Percentiles rank a stretch among this genome's conserved stretches.
Evolutionary conservation across 345 rosid species (phyloP).

Genomic region (Anacardium occidentale): DNA sequence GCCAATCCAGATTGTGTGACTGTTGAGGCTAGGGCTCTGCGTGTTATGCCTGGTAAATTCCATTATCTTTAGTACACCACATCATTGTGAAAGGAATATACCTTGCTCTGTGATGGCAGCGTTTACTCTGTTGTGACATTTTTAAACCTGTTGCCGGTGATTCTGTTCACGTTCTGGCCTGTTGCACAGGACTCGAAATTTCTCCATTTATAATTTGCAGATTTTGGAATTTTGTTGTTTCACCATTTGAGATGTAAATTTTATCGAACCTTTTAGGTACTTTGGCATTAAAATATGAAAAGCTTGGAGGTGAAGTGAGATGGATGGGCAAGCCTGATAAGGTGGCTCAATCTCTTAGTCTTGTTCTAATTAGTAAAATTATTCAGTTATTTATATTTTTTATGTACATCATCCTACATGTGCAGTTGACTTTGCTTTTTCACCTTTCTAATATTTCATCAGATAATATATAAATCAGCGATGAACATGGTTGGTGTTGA

Average conservation of each 20-base stretch:
- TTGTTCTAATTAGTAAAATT: not conserved
- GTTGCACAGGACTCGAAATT: not conserved
- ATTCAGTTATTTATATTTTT: not conserved
- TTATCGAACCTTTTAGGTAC: conserved; percentile 43
- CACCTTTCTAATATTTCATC: conserved; percentile 11
- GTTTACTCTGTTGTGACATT: not conserved
- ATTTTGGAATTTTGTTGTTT: not conserved
- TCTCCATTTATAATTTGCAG: not conserved
- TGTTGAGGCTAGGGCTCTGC: conserved; percentile 81
- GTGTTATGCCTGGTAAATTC: conserved; percentile 79
- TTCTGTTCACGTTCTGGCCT: not conserved
- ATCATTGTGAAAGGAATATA: not conserved
- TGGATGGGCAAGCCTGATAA: conserved; percentile 97
- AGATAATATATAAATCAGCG: conserved; percentile 83
- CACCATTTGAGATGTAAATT: not conserved
- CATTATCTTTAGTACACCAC: not conserved
- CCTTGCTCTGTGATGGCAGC: conserved; percentile 1
- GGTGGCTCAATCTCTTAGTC: conserved; percentile 38
- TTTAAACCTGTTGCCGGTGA: too few relatives aligned
- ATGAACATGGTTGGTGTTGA: conserved; percentile 65
- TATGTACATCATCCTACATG: not conserved
- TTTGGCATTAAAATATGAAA: conserved; percentile 80
- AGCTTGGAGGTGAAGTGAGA: conserved; percentile 86
- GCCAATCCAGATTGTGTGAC: conserved; percentile 95
- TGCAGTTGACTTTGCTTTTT: not conserved